Evolutionary conservation across 2,329 filamentous ascomycete genomes (phyloP).

Genomic region (Alternaria viburni): DNA sequence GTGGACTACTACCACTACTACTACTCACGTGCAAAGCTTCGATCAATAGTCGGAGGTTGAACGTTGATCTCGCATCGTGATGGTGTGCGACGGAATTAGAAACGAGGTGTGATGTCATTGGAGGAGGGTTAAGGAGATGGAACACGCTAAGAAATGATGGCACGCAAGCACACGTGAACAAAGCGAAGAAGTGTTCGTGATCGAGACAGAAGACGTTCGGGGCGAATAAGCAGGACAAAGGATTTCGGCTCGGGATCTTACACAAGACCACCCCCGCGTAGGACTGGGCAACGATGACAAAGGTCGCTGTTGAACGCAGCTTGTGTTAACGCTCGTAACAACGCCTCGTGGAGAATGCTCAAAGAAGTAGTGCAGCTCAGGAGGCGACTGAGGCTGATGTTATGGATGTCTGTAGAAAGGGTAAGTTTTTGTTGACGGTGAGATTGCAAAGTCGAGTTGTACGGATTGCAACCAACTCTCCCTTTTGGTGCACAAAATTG

Average conservation of each 20-base stretch:
- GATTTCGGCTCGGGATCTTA: neutral
- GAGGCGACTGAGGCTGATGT: neutral
- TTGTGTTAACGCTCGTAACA: neutral
- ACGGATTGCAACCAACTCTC: no score
- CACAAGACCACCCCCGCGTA: neutral
- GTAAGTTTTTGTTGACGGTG: neutral
- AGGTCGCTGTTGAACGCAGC: neutral
- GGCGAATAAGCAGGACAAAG: constrained; percentile 3
- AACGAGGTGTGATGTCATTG: neutral
- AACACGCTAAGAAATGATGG: neutral
- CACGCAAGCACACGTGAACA: neutral
- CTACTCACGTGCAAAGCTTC: no score
- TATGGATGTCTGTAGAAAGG: neutral
- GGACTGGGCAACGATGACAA: neutral
- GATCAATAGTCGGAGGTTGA: no score
- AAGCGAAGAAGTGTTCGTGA: neutral
- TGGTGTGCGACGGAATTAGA: neutral
- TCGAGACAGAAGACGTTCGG: neutral
- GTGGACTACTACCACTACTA: no score
- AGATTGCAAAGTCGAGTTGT: neutral
- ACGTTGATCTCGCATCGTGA: neutral
- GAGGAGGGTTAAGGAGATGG: neutral
- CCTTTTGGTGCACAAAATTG: no score
- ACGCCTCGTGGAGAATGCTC: neutral
- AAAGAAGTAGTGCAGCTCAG: constrained; percentile 3